Evolutionary conservation across 805 yeast genomes (phyloP), one percentile per base, ranked within the genome.

Genomic region (Candida easanensis): DNA sequence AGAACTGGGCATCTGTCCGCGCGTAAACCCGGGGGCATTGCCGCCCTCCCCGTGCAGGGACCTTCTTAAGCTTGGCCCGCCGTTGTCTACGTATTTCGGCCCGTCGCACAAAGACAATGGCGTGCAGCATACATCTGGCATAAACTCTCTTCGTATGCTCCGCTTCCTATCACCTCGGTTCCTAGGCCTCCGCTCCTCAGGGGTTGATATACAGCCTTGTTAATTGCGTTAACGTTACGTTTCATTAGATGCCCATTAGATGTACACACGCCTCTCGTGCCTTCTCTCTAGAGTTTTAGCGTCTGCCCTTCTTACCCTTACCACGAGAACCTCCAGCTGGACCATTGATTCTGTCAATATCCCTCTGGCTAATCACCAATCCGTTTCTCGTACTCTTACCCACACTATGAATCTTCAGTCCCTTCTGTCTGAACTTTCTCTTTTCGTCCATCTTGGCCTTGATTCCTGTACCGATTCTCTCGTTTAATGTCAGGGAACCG

Each of bases 301-400:
- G 20, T 33, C 39, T n/a, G 20, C 42, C 13, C 25, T 37, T n/a
- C 25, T 34, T 38, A 18, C 41, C 38, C 19, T 38, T 38, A 25
- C 44, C 34, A 25, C n/a, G n/a, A n/a, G n/a, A n/a, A n/a, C 39
- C 45, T 19, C 49, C 41, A 19, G 54, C 41, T 15, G 55, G 39
- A 1, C 65, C 63, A 32, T 65, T 66, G 32, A 75, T 62, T 36
- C 66, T 71, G 20, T 74, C 83, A 38, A 88, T 80, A 38, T 88
- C 96, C 15, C 63, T 65, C 49, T 79, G 77, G 13, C 88, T 77
- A 18, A 89, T 75, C 15, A 81, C 73, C 49, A 90, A 67, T 2
- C 97, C 97, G 52, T 87, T 83, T 49, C 84, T 70, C 0, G 96
- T 88, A 22, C 80, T 76, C 59, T 71, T 77, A 16, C 97, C 97